phyloP scores from a whole-genome alignment of 2,329 filamentous ascomycete genomes.

The Cercospora janseana region DNA sequence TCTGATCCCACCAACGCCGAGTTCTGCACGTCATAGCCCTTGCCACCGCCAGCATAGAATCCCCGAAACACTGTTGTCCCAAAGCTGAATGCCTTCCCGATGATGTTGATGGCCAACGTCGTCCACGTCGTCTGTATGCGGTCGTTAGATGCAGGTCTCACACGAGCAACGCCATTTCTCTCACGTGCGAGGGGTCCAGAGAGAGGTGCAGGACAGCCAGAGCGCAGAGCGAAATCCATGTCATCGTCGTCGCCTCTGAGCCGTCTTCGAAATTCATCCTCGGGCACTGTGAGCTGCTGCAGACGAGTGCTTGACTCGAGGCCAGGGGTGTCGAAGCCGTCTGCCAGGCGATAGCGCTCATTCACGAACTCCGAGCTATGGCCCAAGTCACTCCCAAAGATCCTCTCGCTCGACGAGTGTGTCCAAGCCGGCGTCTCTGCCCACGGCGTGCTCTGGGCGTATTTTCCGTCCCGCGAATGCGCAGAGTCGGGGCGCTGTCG shows the following conservation, averaged over 20 bases:
- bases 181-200: slow-evolving; percentile 37
- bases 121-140: slow-evolving; percentile 49
- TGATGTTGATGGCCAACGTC: slow-evolving; percentile 58
- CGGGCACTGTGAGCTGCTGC: slow-evolving; percentile 30
- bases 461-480: slow-evolving; percentile 13
- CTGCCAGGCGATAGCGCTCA: slow-evolving; percentile 52
- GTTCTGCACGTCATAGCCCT: slow-evolving; percentile 59
- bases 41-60: slow-evolving; percentile 82
- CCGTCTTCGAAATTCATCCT: slow-evolving; percentile 26
- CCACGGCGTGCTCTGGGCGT: slow-evolving; percentile 16
- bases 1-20: slow-evolving; percentile 20
- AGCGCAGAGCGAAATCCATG: slow-evolving; percentile 13
- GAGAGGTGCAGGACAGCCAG: slow-evolving; percentile 19
- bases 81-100: slow-evolving; percentile 81
- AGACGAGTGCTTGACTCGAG: slow-evolving; percentile 40
- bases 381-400: slow-evolving; percentile 25
- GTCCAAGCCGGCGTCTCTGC: slow-evolving; percentile 25
- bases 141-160: slow-evolving; percentile 20
- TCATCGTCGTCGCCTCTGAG: slow-evolving; percentile 27
- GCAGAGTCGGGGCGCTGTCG: slow-evolving; percentile 34
- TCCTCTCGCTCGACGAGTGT: slow-evolving; percentile 26
- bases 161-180: slow-evolving; percentile 37
- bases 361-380: slow-evolving; percentile 50
- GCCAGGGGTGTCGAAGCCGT: slow-evolving; percentile 51
- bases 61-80: slow-evolving; percentile 74